Evolutionary conservation across 1,284 basidiomycete genomes (phyloP).

Genomic region (Golubevia sp.): DNA sequence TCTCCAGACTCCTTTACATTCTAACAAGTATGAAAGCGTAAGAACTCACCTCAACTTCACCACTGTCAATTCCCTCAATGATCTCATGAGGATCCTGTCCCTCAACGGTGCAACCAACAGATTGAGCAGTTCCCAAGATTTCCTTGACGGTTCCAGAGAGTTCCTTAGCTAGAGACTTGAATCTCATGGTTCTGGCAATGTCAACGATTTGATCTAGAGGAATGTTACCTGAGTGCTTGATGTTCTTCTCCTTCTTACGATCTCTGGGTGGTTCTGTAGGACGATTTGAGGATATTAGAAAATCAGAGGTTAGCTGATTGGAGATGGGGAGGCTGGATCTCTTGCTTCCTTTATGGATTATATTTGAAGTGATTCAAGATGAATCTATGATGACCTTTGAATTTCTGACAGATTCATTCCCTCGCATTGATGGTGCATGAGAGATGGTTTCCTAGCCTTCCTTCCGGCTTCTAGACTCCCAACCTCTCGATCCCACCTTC

Average conservation of each 20-base stretch:
- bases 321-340: neutral
- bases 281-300: neutral
- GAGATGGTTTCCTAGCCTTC: no score
- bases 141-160: conserved; percentile 85
- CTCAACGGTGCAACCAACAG: conserved; percentile 93
- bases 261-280: conserved; percentile 92
- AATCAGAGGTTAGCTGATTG: neutral
- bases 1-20: no score
- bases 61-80: conserved; percentile 93
- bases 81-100: conserved; percentile 91
- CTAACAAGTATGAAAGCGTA: no score
- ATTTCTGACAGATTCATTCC: conserved; percentile 46
- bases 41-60: conserved; percentile 94
- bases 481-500: no score
- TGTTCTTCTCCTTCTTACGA: conserved; percentile 99
- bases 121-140: conserved; percentile 71
- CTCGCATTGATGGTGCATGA: conserved; percentile 63
- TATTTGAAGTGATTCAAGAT: neutral
- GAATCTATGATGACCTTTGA: neutral
- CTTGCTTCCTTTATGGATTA: neutral
- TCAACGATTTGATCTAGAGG: conserved; percentile 92
- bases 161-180: conserved; percentile 91
- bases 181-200: conserved; percentile 93
- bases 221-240: conserved; percentile 96
- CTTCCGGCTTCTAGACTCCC: no score